Percentiles rank a stretch among this genome's conserved stretches.
Evolutionary conservation across 1,139 yeast species (phyloP).

Genomic region (Diutina siamensis): DNA sequence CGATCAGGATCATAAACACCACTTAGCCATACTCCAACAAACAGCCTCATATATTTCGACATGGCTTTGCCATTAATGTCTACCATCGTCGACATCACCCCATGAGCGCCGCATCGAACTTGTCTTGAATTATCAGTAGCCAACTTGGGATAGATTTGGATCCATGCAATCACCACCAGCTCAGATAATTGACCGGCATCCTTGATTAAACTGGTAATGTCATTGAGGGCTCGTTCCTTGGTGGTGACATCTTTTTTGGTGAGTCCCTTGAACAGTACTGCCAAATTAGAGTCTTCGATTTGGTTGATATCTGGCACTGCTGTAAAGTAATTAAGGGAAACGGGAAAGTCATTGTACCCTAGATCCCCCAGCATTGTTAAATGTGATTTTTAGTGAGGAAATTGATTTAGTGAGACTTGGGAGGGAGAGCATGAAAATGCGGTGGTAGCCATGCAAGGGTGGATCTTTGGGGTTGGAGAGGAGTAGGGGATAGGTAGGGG

Average conservation of each 20-base stretch:
- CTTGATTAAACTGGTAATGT: slow-evolving; percentile 21
- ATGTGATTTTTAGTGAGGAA: no score
- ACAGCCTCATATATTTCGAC: slow-evolving; percentile 55
- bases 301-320: slow-evolving; percentile 62
- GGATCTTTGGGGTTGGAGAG: no score
- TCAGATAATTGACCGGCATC: slow-evolving; percentile 26
- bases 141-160: slow-evolving; percentile 71
- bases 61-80: slow-evolving; percentile 42
- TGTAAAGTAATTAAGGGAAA: slow-evolving; percentile 64
- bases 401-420: no score
- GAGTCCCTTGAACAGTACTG: slow-evolving; percentile 60
- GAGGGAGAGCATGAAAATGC: no score
- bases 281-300: slow-evolving; percentile 48
- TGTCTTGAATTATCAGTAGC: slow-evolving; percentile 58
- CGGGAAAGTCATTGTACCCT: slow-evolving; percentile 49
- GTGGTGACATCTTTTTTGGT: slow-evolving; percentile 75
- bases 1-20: slow-evolving; percentile 64
- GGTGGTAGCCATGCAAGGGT: no score
- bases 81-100: slow-evolving; percentile 41
- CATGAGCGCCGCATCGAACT: slow-evolving; percentile 53
- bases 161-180: slow-evolving; percentile 52
- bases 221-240: slow-evolving; percentile 65
- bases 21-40: slow-evolving; percentile 61
- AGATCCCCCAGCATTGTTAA: slow-evolving; percentile 15
- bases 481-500: no score